Evolutionary conservation across 2,329 filamentous ascomycete species (phyloP).

Genomic region (Lasiodiplodia sp.): DNA sequence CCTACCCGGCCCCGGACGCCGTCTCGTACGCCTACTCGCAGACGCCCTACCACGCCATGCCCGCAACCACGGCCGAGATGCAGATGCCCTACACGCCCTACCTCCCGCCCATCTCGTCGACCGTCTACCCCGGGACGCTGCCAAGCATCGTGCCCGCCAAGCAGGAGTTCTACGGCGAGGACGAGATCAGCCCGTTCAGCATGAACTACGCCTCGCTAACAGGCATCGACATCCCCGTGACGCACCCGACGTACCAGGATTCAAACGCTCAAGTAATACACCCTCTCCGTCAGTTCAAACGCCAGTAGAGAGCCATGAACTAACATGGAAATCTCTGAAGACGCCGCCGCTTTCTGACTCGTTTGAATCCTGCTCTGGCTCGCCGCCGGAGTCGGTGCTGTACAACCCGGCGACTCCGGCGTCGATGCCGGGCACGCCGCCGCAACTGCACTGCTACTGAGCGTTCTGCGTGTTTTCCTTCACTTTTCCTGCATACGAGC

Average conservation of each 20-base stretch:
- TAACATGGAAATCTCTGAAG: slow-evolving; percentile 51
- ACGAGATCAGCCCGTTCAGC: slow-evolving; percentile 70
- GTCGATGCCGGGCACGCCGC: slow-evolving; percentile 76
- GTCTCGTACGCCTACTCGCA: slow-evolving; percentile 66
- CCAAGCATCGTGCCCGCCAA: slow-evolving; percentile 72
- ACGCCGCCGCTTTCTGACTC: slow-evolving; percentile 80
- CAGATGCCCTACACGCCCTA: slow-evolving; percentile 62
- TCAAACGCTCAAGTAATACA: slow-evolving; percentile 79
- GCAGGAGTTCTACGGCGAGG: slow-evolving; percentile 67
- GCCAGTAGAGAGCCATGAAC: slow-evolving; percentile 33
- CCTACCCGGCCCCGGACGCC: slow-evolving; percentile 73
- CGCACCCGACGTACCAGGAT: slow-evolving; percentile 67
- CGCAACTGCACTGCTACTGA: slow-evolving; percentile 53
- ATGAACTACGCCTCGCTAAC: slow-evolving; percentile 72
- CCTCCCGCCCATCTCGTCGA: slow-evolving; percentile 54
- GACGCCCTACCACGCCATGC: slow-evolving; percentile 48
- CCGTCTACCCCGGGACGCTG: slow-evolving; percentile 62
- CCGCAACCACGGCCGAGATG: slow-evolving; percentile 45
- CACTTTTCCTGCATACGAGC: slow-evolving; percentile 23
- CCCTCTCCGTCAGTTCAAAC: slow-evolving; percentile 43
- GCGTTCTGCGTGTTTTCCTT: slow-evolving; percentile 5
- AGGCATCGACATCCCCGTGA: slow-evolving; percentile 68
- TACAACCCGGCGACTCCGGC: slow-evolving; percentile 70
- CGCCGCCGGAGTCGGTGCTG: slow-evolving; percentile 48
- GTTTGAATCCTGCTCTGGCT: slow-evolving; percentile 66